These are phyloP conservation scores for Amphibolis antarctica DNA, from an alignment of 106 monocot genomes.

Conservation along the genomic window DNA sequence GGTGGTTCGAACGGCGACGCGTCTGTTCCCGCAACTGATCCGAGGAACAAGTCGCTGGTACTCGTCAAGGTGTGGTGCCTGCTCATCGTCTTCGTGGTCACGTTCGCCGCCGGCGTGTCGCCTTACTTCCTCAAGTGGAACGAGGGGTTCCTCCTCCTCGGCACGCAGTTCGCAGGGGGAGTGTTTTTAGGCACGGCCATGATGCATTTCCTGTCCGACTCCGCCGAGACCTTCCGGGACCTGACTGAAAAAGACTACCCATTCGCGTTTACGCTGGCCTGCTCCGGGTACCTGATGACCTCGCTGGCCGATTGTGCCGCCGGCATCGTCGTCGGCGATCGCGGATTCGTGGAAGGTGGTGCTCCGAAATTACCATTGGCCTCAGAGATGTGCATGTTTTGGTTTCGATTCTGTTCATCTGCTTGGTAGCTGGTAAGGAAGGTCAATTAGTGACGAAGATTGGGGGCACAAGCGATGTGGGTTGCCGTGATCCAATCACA, in stretches of 20 bases:
- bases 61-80: conserved; percentile 49
- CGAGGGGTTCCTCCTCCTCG: conserved; percentile 57
- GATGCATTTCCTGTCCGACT: conserved; percentile 60
- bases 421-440: conserved; percentile 5
- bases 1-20: background rate
- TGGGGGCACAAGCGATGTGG: conserved; percentile 16
- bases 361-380: too few relatives aligned
- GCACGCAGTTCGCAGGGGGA: conserved; percentile 65
- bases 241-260: conserved; percentile 37
- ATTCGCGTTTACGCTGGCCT: conserved; percentile 54
- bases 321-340: too few relatives aligned
- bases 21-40: background rate
- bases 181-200: conserved; percentile 54
- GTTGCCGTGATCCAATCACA: too few relatives aligned
- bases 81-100: conserved; percentile 38
- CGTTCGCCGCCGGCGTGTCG: conserved; percentile 52
- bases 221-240: conserved; percentile 23
- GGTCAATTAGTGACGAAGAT: background rate
- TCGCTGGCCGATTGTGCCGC: conserved; percentile 38
- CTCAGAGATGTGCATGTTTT: too few relatives aligned
- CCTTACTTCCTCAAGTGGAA: conserved; percentile 71
- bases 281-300: conserved; percentile 41
- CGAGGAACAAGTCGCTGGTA: conserved; percentile 26
- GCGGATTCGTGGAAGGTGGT: too few relatives aligned
- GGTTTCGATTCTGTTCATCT: too few relatives aligned